phyloP scores from a whole-genome alignment of 2,329 filamentous ascomycete genomes.

The Leptographium radiaticola region DNA sequence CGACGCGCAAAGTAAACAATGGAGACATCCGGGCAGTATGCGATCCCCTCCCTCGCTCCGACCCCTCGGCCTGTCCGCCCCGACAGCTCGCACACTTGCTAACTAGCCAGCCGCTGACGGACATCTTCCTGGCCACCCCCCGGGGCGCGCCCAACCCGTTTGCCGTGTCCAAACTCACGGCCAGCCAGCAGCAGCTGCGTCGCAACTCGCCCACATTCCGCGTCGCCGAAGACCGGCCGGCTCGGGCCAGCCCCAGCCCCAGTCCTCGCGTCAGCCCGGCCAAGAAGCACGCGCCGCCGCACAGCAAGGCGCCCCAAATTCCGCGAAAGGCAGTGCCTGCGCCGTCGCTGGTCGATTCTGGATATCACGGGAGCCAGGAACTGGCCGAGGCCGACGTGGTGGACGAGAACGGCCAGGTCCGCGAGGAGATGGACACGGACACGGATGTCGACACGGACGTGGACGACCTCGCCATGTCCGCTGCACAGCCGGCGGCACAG shows the following conservation, averaged over 20 bases:
- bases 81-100: not conserved
- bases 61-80: not conserved
- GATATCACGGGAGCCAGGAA: constrained; percentile 57
- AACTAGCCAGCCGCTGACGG: constrained; percentile 39
- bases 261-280: constrained; percentile 19
- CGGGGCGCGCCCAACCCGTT: constrained; percentile 42
- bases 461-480: constrained; percentile 8
- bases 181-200: constrained; percentile 35
- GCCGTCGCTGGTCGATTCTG: constrained; percentile 44
- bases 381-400: constrained; percentile 27
- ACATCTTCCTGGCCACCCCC: constrained; percentile 43
- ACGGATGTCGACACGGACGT: constrained; percentile 12
- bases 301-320: not conserved
- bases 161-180: constrained; percentile 27
- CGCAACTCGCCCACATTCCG: constrained; percentile 24
- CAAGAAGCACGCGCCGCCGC: constrained; percentile 13
- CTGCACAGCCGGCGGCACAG: not conserved
- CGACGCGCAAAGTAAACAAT: constrained; percentile 46
- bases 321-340: constrained; percentile 12
- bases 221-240: constrained; percentile 39
- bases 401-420: constrained; percentile 1
- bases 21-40: constrained; percentile 52
- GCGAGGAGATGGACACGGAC: not conserved
- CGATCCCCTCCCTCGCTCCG: constrained; percentile 9
- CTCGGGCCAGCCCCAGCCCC: constrained; percentile 13